Evolutionary conservation across 257 asterid genomes (phyloP), one percentile per base, ranked within the genome.

Genomic region (Salvia splendens): DNA sequence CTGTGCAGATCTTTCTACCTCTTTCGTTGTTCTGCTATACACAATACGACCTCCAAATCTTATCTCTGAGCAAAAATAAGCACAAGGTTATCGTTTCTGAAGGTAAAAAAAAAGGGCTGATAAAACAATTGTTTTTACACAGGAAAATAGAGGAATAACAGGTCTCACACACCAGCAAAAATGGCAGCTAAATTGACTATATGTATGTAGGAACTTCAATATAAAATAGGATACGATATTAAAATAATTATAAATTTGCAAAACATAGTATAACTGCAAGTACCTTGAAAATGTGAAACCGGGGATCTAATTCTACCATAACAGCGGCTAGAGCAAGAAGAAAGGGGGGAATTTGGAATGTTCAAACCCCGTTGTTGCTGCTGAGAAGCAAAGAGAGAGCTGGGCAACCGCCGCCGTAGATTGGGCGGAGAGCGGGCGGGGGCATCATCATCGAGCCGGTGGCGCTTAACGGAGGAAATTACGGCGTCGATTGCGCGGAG

Each of bases 1-100:
- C 61, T 56, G 59, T 43, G 94, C 94, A 61, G 96, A 86, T 78
- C 79, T 79, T 79, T 87, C 94, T 61, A 88, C 98, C 81, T 92
- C 98, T 64, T 56, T 84, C 67, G 61, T 48, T 35, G 92, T 87
- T 81, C 86, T 88, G 84, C 96, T 77, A 62, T 92, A 92, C 52
- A 83, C 70, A 59, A 80, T 79, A 55, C 64, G 78, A n/a, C 98
- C 98, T 67, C 82, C 79, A 71, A 89, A 92, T 28, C 76, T 57
- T 65, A 92, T 48, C 62, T 80, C 89, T 47, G 89, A 76, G 65
- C 66, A 75, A 66, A 60, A 72, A 38, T 43, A 32, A 46, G 14
- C 0, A 5, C 50, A 38, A 14, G n/a, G 24, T 12, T 64, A 12
- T 1, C n/a, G 74, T n/a, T 50, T 61, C 60, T 3, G 48, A 3